These are phyloP conservation scores for Zymoseptoria tritici DNA, from an alignment of 2,329 filamentous ascomycete genomes.

Conservation along the genomic window DNA sequence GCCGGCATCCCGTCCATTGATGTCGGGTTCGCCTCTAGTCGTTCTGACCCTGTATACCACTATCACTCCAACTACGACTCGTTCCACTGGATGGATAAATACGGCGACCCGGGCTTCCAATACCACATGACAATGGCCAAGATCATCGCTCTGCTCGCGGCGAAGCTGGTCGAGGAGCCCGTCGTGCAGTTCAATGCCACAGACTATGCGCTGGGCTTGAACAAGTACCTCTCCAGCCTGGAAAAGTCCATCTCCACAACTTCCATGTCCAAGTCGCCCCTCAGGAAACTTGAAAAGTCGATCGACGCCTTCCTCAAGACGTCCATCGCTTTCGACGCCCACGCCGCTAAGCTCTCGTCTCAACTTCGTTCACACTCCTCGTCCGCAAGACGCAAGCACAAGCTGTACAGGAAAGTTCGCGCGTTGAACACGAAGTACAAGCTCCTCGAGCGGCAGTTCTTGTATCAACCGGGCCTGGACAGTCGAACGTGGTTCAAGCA, in stretches of 20 bases:
- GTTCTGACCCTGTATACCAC: slow-evolving; percentile 52
- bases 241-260: slow-evolving; percentile 13
- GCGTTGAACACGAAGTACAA: slow-evolving; percentile 76
- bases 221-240: slow-evolving; percentile 36
- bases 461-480: slow-evolving; percentile 70
- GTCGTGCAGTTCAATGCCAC: slow-evolving; percentile 41
- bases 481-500: slow-evolving; percentile 86
- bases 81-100: slow-evolving; percentile 75
- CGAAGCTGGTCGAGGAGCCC: slow-evolving; percentile 41
- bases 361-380: slow-evolving; percentile 36
- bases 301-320: slow-evolving; percentile 44
- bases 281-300: slow-evolving; percentile 42
- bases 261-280: slow-evolving; percentile 28
- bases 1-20: slow-evolving; percentile 44
- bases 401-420: slow-evolving; percentile 40
- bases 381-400: slow-evolving; percentile 43
- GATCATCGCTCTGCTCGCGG: slow-evolving; percentile 40
- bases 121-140: slow-evolving; percentile 49
- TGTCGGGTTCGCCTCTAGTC: slow-evolving; percentile 36
- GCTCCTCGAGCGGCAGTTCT: slow-evolving; percentile 69
- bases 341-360: slow-evolving; percentile 32
- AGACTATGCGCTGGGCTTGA: slow-evolving; percentile 39
- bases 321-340: slow-evolving; percentile 45
- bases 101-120: slow-evolving; percentile 57
- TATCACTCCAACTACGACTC: slow-evolving; percentile 83